Conservation (phyloP, 2,329 filamentous ascomycete species). For the Claviceps sp. region DNA sequence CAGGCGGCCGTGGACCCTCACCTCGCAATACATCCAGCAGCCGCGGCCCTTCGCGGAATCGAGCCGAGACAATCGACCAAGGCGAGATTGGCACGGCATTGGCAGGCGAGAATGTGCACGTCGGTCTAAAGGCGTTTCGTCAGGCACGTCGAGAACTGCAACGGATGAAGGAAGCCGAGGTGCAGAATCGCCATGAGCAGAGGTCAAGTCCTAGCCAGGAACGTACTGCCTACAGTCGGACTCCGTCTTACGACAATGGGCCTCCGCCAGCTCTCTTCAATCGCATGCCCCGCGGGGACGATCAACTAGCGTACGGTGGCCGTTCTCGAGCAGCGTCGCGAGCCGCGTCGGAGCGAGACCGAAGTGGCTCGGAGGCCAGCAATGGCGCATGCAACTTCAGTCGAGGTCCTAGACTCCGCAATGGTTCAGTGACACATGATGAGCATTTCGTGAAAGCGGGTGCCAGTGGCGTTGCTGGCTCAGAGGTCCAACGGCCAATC, state of each 20-base stretch:
- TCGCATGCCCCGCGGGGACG: constrained; percentile 28
- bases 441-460: constrained; percentile 16
- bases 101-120: constrained; percentile 30
- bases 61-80: neutral
- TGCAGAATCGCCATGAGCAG: constrained; percentile 25
- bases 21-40: constrained; percentile 20
- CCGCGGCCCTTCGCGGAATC: neutral
- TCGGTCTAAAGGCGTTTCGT: constrained; percentile 42
- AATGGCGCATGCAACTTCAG: constrained; percentile 26
- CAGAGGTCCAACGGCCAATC: neutral
- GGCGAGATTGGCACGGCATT: constrained; percentile 10
- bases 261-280: constrained; percentile 32
- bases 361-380: constrained; percentile 43
- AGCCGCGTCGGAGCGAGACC: constrained; percentile 31
- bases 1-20: constrained; percentile 27
- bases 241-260: constrained; percentile 30
- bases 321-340: constrained; percentile 17
- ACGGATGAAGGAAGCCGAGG: constrained; percentile 39
- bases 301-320: constrained; percentile 18
- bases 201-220: constrained; percentile 10
- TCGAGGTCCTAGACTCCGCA: constrained; percentile 26
- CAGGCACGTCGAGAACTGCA: constrained; percentile 45
- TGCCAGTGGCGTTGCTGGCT: neutral
- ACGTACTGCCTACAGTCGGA: constrained; percentile 16
- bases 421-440: constrained; percentile 23